These are phyloP conservation scores for Gentiana dahurica DNA, from an alignment of 257 asterid species.

Conservation along the genomic window DNA sequence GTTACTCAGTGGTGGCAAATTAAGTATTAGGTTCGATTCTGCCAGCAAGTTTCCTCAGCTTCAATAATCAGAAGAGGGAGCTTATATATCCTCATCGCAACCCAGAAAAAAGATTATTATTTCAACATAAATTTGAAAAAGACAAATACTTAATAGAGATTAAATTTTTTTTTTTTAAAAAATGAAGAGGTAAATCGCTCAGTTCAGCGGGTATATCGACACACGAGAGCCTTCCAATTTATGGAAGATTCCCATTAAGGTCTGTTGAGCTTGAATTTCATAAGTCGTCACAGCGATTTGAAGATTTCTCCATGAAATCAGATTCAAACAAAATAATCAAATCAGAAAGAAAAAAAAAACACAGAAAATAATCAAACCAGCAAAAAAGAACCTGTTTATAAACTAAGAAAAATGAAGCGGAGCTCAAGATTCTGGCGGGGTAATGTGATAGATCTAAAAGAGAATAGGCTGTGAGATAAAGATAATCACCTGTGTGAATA, in stretches of 20 bases:
- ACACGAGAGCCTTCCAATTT: slow-evolving; percentile 29
- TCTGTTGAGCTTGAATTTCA: slow-evolving; percentile 89
- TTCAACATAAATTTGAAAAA: not conserved
- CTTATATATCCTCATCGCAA: slow-evolving; percentile 64
- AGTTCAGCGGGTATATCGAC: slow-evolving; percentile 92
- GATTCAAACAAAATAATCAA: not conserved
- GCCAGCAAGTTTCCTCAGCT: slow-evolving; percentile 67
- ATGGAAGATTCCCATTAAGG: slow-evolving; percentile 59
- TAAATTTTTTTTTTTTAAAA: not conserved
- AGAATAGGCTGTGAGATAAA: too few relatives aligned
- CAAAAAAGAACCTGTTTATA: too few relatives aligned
- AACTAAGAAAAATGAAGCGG: too few relatives aligned
- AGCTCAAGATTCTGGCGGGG: too few relatives aligned
- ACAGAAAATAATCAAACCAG: too few relatives aligned
- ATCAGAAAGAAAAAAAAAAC: too few relatives aligned
- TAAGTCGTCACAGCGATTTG: slow-evolving; percentile 55
- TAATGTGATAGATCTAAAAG: too few relatives aligned
- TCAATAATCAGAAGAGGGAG: slow-evolving; percentile 79
- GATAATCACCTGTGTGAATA: too few relatives aligned
- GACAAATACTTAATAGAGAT: not conserved
- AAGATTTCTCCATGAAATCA: not conserved
- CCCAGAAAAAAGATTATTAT: not conserved
- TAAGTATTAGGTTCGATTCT: slow-evolving; percentile 72
- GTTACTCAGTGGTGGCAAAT: slow-evolving; percentile 58
- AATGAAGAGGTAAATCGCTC: slow-evolving; percentile 37